Conservation (phyloP, 345 rosid species). For the Carallia pectinifolia region DNA sequence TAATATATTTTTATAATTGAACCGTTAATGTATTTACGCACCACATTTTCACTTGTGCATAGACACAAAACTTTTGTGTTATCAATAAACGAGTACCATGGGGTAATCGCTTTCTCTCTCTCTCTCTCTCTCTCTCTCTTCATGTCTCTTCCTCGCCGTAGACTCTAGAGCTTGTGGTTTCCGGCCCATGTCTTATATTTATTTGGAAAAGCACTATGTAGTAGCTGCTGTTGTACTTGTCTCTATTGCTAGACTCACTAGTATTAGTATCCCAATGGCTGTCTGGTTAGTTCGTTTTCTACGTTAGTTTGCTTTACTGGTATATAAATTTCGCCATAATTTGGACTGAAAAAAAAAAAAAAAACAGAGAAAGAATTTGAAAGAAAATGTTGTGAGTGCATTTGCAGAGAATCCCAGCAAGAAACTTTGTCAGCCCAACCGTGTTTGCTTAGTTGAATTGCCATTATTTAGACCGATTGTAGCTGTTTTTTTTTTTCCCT, state of each 20-base stretch:
- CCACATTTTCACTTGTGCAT: no score
- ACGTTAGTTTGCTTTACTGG: conserved; percentile 3
- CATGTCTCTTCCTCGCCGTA: not conserved
- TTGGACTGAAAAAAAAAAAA: conserved; percentile 19
- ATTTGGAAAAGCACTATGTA: not conserved
- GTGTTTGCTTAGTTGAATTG: not conserved
- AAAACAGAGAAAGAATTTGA: not conserved
- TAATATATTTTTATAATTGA: no score
- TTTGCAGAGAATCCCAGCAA: not conserved
- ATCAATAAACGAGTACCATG: not conserved
- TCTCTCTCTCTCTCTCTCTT: not conserved
- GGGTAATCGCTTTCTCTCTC: conserved; percentile 22
- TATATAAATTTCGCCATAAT: conserved; percentile 22
- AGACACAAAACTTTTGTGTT: no score
- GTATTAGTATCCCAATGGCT: conserved; percentile 13
- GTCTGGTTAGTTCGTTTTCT: conserved; percentile 10
- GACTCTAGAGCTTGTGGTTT: not conserved
- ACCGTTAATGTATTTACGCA: no score
- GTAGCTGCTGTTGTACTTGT: conserved; percentile 13
- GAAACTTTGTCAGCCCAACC: not conserved
- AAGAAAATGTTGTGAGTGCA: not conserved
- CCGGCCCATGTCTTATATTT: not conserved
- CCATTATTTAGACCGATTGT: not conserved
- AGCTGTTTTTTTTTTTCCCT: not conserved
- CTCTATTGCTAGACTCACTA: conserved; percentile 5